Evolutionary conservation across 441 rosid species (phyloP), one percentile per base, ranked within the genome.

Genomic region (Hura crepitans): DNA sequence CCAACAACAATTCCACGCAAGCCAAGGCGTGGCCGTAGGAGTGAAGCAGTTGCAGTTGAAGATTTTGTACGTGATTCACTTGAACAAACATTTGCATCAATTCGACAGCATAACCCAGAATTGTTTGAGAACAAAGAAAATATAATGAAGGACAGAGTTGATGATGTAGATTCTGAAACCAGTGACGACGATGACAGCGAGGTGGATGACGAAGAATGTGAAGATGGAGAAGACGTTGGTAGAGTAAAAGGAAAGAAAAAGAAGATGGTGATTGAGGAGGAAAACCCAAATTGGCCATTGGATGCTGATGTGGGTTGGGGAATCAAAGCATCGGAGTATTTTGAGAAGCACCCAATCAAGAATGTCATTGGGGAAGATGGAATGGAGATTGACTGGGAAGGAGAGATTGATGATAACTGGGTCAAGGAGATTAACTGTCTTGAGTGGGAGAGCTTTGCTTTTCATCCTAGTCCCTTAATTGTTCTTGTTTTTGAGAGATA

Each of bases 251-350:
- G 72, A 69, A 77, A 74, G 57, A 73, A 71, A 71, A 77, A 79
- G 75, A 80, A 78, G 73, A 85, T 84, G 85, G 87, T 88, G 72
- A 89, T 89, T 58, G 96, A 93, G 81, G 96, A 86, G 73, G 98
- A 93, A 54, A 84, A 81, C 76, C 78, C 86, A 15, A 74, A 85
- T 69, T 93, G 98, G 96, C 98, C 96, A 5, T 22, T 87, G 75
- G 98, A 91, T 79, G 88, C 93, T 15, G 98, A 93, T 58, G 85
- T 89, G 53, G 98, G 98, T 14, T 91, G 96, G 98, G 97, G 97
- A 65, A 82, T 86, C 14, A 81, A 90, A 75, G 96, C 97, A 45
- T 93, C 96, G 0, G 93, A 91, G 78, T 91, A 89, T 81, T 91
- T 93, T 81, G 95, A 93, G 80, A 72, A 84, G 72, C 87, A 93